Percentiles rank a stretch among this genome's conserved stretches.
Conservation (phyloP, 306 rosid species). For the Vigna mungo region DNA sequence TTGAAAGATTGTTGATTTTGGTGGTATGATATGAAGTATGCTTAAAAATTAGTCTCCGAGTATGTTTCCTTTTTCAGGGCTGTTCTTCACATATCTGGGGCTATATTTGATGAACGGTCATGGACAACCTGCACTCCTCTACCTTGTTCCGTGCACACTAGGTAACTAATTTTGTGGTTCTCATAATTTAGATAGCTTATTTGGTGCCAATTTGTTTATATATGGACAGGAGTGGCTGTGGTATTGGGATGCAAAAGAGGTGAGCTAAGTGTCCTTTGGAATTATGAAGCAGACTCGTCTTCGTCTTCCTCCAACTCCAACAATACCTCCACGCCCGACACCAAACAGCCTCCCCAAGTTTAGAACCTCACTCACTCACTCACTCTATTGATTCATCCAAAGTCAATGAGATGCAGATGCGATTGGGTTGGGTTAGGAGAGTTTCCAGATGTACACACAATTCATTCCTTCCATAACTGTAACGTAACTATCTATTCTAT, state of each 20-base stretch:
- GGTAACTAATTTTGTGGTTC: constrained; percentile 55
- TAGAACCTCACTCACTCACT: constrained; percentile 13
- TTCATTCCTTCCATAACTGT: constrained; percentile 13
- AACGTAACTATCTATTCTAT: constrained; percentile 18
- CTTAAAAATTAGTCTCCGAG: not conserved
- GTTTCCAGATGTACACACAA: constrained; percentile 26
- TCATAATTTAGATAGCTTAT: not conserved
- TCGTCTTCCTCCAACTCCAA: constrained; percentile 25
- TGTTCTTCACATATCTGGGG: constrained; percentile 72
- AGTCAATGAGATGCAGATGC: too few species aligned
- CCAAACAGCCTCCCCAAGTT: constrained; percentile 41
- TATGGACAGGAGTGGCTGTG: constrained; percentile 62
- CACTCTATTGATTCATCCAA: not conserved
- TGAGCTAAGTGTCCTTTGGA: constrained; percentile 75
- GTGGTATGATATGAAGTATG: not conserved
- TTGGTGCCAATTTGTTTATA: constrained; percentile 16
- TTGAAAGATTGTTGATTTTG: not conserved
- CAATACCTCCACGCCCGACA: too few species aligned
- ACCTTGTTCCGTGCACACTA: constrained; percentile 96
- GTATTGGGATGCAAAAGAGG: constrained; percentile 72
- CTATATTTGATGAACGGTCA: constrained; percentile 86
- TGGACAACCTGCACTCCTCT: constrained; percentile 98
- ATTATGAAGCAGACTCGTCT: constrained; percentile 49
- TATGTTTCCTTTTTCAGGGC: constrained; percentile 59
- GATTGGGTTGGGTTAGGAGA: not conserved